Conservation (phyloP, 805 yeast species). For the Ogataea methylovora region DNA sequence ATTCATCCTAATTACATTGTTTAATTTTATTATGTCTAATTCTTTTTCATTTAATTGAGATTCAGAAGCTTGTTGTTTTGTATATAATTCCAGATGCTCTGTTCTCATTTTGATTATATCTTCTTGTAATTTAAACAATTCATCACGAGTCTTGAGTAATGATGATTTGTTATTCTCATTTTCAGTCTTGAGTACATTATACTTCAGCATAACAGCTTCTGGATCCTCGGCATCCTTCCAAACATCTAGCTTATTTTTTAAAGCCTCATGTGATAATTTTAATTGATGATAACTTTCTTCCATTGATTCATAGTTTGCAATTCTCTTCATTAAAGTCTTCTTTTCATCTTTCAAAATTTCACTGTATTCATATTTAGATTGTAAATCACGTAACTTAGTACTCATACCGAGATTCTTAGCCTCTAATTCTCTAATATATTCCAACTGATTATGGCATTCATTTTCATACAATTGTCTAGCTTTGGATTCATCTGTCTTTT, state of each 20-base stretch:
- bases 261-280: constrained; percentile 40
- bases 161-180: background rate
- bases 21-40: constrained; percentile 6
- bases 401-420: constrained; percentile 45
- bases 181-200: constrained; percentile 3
- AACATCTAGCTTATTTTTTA: constrained; percentile 39
- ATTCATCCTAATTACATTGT: constrained; percentile 9
- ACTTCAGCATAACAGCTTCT: constrained; percentile 4
- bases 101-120: constrained; percentile 4
- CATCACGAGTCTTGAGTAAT: constrained; percentile 3
- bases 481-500: constrained; percentile 15
- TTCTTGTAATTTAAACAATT: constrained; percentile 5
- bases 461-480: constrained; percentile 24
- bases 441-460: constrained; percentile 31
- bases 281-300: constrained; percentile 39
- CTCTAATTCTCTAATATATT: constrained; percentile 40
- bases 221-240: constrained; percentile 33
- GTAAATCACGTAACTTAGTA: constrained; percentile 41
- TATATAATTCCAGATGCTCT: constrained; percentile 2
- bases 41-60: constrained; percentile 2
- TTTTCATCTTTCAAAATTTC: constrained; percentile 55
- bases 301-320: constrained; percentile 30
- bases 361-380: constrained; percentile 35
- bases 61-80: background rate
- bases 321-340: constrained; percentile 29